Evolutionary conservation across 352 stramenopile species (phyloP).

Genomic region (Phytophthora idaei): DNA sequence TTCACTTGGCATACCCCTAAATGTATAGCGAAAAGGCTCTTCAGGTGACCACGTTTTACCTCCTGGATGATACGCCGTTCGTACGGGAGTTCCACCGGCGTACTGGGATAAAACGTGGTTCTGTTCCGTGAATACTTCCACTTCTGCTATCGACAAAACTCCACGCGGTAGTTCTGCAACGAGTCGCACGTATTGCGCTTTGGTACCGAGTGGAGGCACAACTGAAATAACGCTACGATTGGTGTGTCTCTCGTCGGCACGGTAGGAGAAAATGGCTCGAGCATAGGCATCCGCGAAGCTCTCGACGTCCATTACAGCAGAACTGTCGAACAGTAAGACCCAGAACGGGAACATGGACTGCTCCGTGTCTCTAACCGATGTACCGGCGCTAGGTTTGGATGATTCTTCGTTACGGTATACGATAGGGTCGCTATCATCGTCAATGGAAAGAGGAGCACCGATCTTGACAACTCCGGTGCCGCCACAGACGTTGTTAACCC

Average conservation of each 20-base stretch:
- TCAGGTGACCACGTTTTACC: constrained; percentile 64
- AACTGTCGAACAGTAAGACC: constrained; percentile 76
- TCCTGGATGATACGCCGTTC: constrained; percentile 50
- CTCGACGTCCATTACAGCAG: constrained; percentile 60
- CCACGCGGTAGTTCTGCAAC: constrained; percentile 46
- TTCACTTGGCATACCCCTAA: constrained; percentile 53
- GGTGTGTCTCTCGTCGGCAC: constrained; percentile 32
- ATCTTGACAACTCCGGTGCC: constrained; percentile 44
- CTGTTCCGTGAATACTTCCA: constrained; percentile 71
- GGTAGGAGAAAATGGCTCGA: constrained; percentile 52
- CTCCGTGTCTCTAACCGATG: constrained; percentile 18
- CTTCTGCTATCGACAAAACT: constrained; percentile 69
- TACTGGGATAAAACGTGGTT: constrained; percentile 68
- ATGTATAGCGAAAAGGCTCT: constrained; percentile 59
- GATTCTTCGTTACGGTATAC: constrained; percentile 40
- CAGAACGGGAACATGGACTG: constrained; percentile 80
- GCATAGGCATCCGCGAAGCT: constrained; percentile 56
- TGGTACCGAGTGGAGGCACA: constrained; percentile 48
- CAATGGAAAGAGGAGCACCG: constrained; percentile 36
- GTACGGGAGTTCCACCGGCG: constrained; percentile 53
- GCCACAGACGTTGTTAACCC: constrained; percentile 46
- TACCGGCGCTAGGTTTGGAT: constrained; percentile 17
- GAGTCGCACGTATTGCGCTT: constrained; percentile 70
- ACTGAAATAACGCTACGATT: constrained; percentile 47
- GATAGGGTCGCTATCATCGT: constrained; percentile 53